phyloP scores from a whole-genome alignment of 345 rosid genomes.

The Moricandia arvensis region DNA sequence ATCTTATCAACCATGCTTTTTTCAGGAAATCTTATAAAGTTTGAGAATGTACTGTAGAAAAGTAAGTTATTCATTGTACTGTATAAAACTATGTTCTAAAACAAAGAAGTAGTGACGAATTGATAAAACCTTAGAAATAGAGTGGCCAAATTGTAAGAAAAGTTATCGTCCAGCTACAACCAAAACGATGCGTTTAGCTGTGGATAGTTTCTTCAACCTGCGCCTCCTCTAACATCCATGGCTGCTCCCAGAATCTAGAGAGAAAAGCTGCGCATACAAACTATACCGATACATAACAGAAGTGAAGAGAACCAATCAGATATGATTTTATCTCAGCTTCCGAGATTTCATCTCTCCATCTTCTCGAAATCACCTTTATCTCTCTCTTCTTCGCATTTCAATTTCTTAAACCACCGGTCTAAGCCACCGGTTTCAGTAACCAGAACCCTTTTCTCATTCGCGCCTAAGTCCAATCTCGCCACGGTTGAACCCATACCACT shows the following conservation, averaged over 20 bases:
- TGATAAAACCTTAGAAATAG: neutral
- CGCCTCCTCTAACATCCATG: constrained; percentile 28
- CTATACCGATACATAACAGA: neutral
- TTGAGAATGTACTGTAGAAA: too few relatives aligned
- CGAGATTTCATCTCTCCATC: constrained; percentile 44
- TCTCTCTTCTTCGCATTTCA: constrained; percentile 31
- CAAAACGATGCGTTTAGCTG: neutral
- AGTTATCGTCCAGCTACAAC: neutral
- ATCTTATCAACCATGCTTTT: too few relatives aligned
- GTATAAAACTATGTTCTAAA: too few relatives aligned
- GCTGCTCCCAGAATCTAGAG: constrained; percentile 22
- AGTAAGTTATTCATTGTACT: too few relatives aligned
- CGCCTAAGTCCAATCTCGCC: constrained; percentile 46
- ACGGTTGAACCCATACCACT: constrained; percentile 55
- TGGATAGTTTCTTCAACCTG: neutral
- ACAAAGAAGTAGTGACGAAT: too few relatives aligned
- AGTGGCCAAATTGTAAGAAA: neutral
- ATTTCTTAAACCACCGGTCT: constrained; percentile 31
- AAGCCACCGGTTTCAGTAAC: constrained; percentile 24
- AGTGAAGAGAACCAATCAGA: neutral
- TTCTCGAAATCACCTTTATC: constrained; percentile 34
- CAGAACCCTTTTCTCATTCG: constrained; percentile 19
- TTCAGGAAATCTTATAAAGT: too few relatives aligned
- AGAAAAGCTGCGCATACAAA: neutral
- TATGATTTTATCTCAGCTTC: constrained; percentile 48